Evolutionary conservation across 768 basidiomycete genomes (phyloP), one percentile per base, ranked within the genome.

Genomic region (Paxillus ammoniavirescens): DNA sequence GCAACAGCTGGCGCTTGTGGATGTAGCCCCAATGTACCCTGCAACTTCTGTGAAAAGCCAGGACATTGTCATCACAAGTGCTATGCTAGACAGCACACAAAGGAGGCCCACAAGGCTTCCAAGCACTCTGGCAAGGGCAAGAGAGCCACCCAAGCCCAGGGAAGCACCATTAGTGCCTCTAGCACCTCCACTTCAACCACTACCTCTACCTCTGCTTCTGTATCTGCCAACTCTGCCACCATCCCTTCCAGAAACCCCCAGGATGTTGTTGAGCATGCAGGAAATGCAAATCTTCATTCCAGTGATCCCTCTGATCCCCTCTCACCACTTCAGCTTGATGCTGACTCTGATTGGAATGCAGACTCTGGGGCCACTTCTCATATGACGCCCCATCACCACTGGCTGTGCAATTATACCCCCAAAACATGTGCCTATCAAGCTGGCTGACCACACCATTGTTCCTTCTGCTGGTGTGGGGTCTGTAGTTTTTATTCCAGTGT

Each of bases 241-340:
- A n/a, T n/a, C n/a, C n/a, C n/a, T n/a, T n/a, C n/a, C n/a, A 21
- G 10, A 5, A 7, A 50, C 33, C 26, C 49, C 9, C 40, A 43
- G 33, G 33, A 50, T 4, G 18, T 36, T 9, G 2, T 44, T 3
- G 35, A 51, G 17, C 3, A 9, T 26, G 50, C 50, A 6, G 42
- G 49, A 50, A 42, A 50, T 50, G 49, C 41, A 36, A 50, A 41
- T 50, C 42, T 42, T 37, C 23, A 10, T 51, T 51, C 50, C 42
- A 44, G 14, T 37, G 26, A 7, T 17, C 42, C 15, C 33, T 51
- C n/a, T 37, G 33, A 51, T 37, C 42, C 50, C 1, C 15, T 48
- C 21, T 48, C 18, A 14, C 47, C 21, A 5, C 47, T 48, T n/a
- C 47, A 23, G n/a, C 35, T 37, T 28, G 23, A 48, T 48, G 23